These are phyloP conservation scores for Candida sojae DNA, from an alignment of 1,139 yeast genomes.

Conservation along the genomic window DNA sequence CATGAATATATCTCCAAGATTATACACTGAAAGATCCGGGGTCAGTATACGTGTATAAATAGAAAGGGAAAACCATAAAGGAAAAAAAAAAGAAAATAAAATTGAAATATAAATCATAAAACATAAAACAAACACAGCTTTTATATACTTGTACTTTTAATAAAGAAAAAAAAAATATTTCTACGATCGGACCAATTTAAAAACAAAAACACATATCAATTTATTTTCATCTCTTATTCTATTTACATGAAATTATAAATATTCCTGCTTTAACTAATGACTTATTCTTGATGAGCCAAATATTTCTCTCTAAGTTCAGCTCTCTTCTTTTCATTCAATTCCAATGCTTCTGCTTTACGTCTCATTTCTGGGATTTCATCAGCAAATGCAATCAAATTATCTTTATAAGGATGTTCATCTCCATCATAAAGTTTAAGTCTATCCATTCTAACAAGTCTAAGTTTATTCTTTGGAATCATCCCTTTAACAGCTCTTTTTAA, in stretches of 20 bases:
- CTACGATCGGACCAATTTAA: not conserved
- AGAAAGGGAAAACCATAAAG: not conserved
- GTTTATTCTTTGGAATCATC: slow-evolving; percentile 91
- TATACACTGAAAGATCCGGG: slow-evolving; percentile 67
- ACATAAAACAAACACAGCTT: not conserved
- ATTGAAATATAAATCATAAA: not conserved
- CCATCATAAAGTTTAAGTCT: slow-evolving; percentile 89
- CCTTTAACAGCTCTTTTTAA: slow-evolving; percentile 87
- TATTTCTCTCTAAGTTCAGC: slow-evolving; percentile 38
- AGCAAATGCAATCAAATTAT: slow-evolving; percentile 83
- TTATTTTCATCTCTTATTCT: slow-evolving; percentile 1
- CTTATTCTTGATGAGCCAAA: slow-evolving; percentile 17
- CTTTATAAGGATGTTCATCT: slow-evolving; percentile 80
- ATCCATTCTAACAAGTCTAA: slow-evolving; percentile 75
- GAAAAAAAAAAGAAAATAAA: slow-evolving; percentile 1
- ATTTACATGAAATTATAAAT: slow-evolving; percentile 8
- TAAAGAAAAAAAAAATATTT: slow-evolving; percentile 1
- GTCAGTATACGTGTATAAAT: slow-evolving; percentile 38
- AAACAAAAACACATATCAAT: slow-evolving; percentile 4
- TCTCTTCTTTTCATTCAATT: slow-evolving; percentile 35
- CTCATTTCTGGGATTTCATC: slow-evolving; percentile 67
- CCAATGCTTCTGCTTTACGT: slow-evolving; percentile 40
- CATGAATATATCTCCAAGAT: slow-evolving; percentile 91
- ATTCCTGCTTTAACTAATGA: not conserved
- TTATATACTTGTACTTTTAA: slow-evolving; percentile 4